Evolutionary conservation across 768 basidiomycete genomes (phyloP).

Genomic region (Russula sp.): DNA sequence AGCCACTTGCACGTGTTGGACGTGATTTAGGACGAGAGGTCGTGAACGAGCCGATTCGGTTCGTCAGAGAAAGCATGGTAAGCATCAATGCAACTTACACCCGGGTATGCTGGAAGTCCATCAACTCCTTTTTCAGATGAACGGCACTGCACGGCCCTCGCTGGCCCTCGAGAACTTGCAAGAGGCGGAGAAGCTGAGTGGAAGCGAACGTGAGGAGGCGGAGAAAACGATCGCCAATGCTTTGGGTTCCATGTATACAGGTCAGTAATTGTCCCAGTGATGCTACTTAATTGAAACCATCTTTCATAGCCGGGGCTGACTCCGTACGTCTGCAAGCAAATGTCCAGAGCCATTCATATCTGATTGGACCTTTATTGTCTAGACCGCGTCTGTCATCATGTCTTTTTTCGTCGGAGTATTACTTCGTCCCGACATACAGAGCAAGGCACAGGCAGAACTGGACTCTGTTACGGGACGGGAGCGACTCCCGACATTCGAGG

Average conservation of each 20-base stretch:
- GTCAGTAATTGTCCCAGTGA: not conserved
- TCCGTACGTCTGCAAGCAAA: not conserved
- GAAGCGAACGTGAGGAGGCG: not conserved
- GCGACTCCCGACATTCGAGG: not conserved
- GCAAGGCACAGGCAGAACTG: not conserved
- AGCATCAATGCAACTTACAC: not conserved
- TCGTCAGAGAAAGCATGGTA: slow-evolving; percentile 14
- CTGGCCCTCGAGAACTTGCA: slow-evolving; percentile 3
- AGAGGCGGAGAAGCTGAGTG: not conserved
- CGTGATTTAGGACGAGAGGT: not conserved
- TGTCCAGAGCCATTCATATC: not conserved
- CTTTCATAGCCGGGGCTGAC: slow-evolving; percentile 4
- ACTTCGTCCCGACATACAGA: not conserved
- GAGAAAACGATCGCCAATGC: not conserved
- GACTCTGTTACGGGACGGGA: not conserved
- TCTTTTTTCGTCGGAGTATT: not conserved
- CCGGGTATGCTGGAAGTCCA: not conserved
- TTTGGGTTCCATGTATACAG: slow-evolving; percentile 1
- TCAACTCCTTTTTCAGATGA: not conserved
- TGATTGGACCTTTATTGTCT: not conserved
- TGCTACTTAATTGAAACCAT: not conserved
- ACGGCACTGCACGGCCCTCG: slow-evolving; percentile 8
- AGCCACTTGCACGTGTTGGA: not conserved
- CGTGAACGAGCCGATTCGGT: not conserved
- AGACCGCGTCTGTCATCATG: not conserved